Conservation (phyloP, 1,284 basidiomycete genomes). For the Malassezia caprae region DNA sequence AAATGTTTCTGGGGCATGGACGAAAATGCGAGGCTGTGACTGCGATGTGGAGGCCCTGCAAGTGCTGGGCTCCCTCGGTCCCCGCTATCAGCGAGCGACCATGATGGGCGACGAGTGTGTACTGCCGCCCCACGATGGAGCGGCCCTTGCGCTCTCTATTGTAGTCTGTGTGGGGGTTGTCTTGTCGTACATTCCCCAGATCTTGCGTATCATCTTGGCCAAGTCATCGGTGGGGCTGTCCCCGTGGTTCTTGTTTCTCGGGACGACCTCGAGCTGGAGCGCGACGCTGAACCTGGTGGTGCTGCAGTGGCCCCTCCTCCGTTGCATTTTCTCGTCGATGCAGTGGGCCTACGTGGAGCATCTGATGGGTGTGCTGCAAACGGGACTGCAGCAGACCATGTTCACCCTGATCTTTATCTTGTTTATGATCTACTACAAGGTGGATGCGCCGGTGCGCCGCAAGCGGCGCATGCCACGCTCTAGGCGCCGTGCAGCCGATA, state of each 20-base stretch:
- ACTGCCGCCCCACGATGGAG: slow-evolving; percentile 57
- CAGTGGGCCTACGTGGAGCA: slow-evolving; percentile 56
- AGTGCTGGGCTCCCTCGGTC: background rate
- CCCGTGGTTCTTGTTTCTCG: slow-evolving; percentile 84
- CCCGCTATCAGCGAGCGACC: background rate
- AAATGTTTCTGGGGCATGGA: slow-evolving; percentile 3
- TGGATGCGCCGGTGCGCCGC: slow-evolving; percentile 21
- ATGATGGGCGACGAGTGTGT: background rate
- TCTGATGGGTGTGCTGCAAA: slow-evolving; percentile 72
- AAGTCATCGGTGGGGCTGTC: slow-evolving; percentile 77
- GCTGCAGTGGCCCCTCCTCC: slow-evolving; percentile 75
- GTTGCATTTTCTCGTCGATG: slow-evolving; percentile 58
- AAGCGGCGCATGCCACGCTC: slow-evolving; percentile 49
- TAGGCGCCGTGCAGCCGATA: slow-evolving; percentile 9
- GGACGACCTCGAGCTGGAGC: slow-evolving; percentile 58
- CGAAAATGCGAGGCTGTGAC: background rate
- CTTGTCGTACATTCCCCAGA: slow-evolving; percentile 79
- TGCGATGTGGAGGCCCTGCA: background rate
- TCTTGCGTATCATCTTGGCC: slow-evolving; percentile 55
- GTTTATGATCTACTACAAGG: slow-evolving; percentile 84
- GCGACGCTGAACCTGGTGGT: slow-evolving; percentile 55
- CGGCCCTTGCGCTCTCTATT: slow-evolving; percentile 62
- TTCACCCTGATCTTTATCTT: slow-evolving; percentile 69
- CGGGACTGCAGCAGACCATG: slow-evolving; percentile 71
- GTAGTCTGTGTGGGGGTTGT: slow-evolving; percentile 69